Base-by-base conservation (phyloP, 1,139 yeast genomes). In the Saccharomyces hybrid region DNA sequence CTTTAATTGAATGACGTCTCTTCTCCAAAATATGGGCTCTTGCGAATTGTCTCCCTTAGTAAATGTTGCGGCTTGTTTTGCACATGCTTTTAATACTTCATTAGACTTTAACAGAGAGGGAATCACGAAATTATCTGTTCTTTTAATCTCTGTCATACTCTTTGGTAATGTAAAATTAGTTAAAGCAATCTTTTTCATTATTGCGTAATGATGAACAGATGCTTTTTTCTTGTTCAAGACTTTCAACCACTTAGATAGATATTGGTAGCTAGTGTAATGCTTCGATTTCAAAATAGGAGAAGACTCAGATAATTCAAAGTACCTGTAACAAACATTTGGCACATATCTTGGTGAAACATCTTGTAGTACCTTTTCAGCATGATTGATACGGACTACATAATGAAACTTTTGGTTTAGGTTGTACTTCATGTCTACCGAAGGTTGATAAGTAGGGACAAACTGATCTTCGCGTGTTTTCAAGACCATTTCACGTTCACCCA, bases 261-360 rank as follows among this genome's bases (percentile, higher is more conserved):
- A 50, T 20, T 32, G 41, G 42, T 54, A 59, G n/a, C 59, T 51
- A 38, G 50, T 58, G 30, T 52, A 57, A 50, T 54, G 49, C 30
- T 53, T 44, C 3, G 64, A 54, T 46, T 49, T 56, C 11, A 30
- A 47, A 5, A 52, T 32, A 6, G 44, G 16, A 2, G 54, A 52
- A 9, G 54, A 53, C 31, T 50, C 55, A 7, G 50, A 49, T 13
- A 51, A 14, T 6, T 55, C 34, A 38, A 61, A 61, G 50, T 61
- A 63, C 28, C 66, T 49, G 38, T 62, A 64, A 20, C 54, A 48
- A 27, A 60, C 16, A 52, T 63, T 59, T 1, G 56, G 50, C 7
- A 65, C 48, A 44, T 65, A 65, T 28, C 68, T 51, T 4, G 66
- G 61, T 1, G 68, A 63, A 0, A 63, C 55, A 53, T 65, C 67